Evolutionary conservation across 1,284 basidiomycete genomes (phyloP).

Genomic region (Cystobasidiaceae sp.): DNA sequence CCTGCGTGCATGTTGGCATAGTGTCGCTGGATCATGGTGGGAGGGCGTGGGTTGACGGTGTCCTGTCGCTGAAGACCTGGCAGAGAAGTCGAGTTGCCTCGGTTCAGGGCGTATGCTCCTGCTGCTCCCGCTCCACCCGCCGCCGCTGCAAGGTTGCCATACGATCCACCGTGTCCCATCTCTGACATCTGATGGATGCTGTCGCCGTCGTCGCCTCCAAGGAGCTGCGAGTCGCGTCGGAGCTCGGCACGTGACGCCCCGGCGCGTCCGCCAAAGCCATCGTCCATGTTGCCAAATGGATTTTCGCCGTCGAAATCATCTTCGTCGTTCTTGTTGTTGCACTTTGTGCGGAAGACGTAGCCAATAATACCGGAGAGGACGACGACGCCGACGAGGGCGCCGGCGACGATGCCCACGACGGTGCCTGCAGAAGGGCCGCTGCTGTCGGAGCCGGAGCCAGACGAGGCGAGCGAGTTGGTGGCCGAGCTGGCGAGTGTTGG

Average conservation of each 20-base stretch:
- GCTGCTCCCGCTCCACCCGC: constrained; percentile 25
- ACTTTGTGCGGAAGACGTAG: constrained; percentile 45
- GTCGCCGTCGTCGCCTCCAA: constrained; percentile 24
- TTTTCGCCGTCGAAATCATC: constrained; percentile 35
- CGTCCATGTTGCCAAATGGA: constrained; percentile 39
- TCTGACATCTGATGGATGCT: constrained; percentile 30
- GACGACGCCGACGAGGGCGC: constrained; percentile 45
- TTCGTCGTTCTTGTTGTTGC: constrained; percentile 42
- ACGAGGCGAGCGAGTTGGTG: constrained; percentile 2
- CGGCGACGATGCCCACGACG: constrained; percentile 47
- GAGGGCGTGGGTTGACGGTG: constrained; percentile 45
- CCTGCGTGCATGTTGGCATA: constrained; percentile 26
- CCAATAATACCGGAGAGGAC: constrained; percentile 44
- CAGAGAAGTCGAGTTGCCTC: constrained; percentile 26
- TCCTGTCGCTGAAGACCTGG: constrained; percentile 40
- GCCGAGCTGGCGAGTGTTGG: constrained; percentile 10
- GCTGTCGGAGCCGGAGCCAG: not conserved
- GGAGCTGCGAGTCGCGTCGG: constrained; percentile 11
- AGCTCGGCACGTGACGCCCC: constrained; percentile 27
- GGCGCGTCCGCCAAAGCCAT: constrained; percentile 34
- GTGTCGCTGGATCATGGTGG: constrained; percentile 46
- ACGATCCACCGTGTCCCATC: constrained; percentile 20
- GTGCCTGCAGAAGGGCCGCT: constrained; percentile 40
- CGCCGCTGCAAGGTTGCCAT: constrained; percentile 4
- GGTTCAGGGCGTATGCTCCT: constrained; percentile 36